Conservation (phyloP, 768 basidiomycete species). For the Mycena haematopus region DNA sequence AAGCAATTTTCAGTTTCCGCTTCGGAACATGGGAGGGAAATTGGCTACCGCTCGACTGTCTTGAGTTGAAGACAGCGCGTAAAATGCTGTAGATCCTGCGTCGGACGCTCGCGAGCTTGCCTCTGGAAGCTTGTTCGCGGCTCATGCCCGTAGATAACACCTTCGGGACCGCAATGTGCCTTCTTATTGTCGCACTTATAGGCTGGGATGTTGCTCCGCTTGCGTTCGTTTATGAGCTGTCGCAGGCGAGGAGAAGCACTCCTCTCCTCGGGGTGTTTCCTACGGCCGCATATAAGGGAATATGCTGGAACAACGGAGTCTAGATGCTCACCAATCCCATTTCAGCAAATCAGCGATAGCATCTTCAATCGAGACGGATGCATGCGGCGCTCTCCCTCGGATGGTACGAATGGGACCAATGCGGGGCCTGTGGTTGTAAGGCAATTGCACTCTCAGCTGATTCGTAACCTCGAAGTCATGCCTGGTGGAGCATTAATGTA, state of each 20-base stretch:
- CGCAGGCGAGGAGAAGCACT: conserved; percentile 16
- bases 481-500: conserved; percentile 5
- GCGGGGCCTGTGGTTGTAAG: conserved; percentile 39
- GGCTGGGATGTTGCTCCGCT: conserved; percentile 39
- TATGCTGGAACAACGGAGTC: not conserved
- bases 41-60: conserved; percentile 61
- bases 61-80: conserved; percentile 58
- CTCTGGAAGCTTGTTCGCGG: conserved; percentile 54
- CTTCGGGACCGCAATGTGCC: conserved; percentile 45
- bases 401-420: conserved; percentile 50
- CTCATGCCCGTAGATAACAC: conserved; percentile 41
- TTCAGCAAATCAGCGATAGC: conserved; percentile 75
- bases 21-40: not conserved
- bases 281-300: not conserved
- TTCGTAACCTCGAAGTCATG: conserved; percentile 56
- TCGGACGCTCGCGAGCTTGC: conserved; percentile 50
- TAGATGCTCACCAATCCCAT: conserved; percentile 71
- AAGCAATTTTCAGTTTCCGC: conserved; percentile 4
- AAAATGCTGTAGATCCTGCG: conserved; percentile 68
- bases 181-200: conserved; percentile 43
- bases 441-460: conserved; percentile 57
- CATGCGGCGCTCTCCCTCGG: conserved; percentile 61
- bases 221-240: conserved; percentile 31
- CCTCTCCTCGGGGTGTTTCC: conserved; percentile 44
- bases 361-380: conserved; percentile 67